phyloP scores from a whole-genome alignment of 768 basidiomycete species.

The Lactarius sp. region DNA sequence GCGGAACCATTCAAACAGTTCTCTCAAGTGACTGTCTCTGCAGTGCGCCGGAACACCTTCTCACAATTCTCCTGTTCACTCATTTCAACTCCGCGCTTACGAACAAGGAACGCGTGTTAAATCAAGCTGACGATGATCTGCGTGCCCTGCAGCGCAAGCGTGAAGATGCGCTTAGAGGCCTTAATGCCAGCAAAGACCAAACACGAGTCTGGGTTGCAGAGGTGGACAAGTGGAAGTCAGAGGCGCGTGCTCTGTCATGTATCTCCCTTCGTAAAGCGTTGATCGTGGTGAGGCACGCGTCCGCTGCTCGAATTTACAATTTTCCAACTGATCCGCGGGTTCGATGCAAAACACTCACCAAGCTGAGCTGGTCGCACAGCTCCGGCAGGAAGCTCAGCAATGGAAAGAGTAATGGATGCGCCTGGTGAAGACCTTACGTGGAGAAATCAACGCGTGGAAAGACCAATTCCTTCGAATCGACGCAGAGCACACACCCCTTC shows the following conservation, averaged over 20 bases:
- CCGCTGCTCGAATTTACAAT: neutral
- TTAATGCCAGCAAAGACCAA: slow-evolving; percentile 16
- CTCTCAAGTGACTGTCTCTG: slow-evolving; percentile 36
- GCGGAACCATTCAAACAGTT: neutral
- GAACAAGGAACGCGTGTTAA: slow-evolving; percentile 22
- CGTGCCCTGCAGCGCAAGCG: slow-evolving; percentile 20
- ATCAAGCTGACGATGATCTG: slow-evolving; percentile 23
- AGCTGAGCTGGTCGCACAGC: slow-evolving; percentile 52
- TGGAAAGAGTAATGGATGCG: slow-evolving; percentile 65
- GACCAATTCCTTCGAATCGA: no score
- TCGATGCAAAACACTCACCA: slow-evolving; percentile 51
- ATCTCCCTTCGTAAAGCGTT: neutral
- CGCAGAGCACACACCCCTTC: no score
- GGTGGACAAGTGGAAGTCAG: slow-evolving; percentile 24
- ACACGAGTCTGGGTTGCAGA: slow-evolving; percentile 14
- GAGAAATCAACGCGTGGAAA: no score
- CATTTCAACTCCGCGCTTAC: slow-evolving; percentile 21
- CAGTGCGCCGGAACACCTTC: slow-evolving; percentile 32
- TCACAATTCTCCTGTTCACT: neutral
- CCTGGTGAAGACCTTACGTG: slow-evolving; percentile 39
- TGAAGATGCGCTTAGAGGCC: slow-evolving; percentile 19
- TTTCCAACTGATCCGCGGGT: neutral
- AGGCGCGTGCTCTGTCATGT: slow-evolving; percentile 6
- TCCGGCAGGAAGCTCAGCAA: slow-evolving; percentile 59
- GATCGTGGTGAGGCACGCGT: neutral